Evolutionary conservation across 768 basidiomycete species (phyloP).

Genomic region (Pleurotus djamor): DNA sequence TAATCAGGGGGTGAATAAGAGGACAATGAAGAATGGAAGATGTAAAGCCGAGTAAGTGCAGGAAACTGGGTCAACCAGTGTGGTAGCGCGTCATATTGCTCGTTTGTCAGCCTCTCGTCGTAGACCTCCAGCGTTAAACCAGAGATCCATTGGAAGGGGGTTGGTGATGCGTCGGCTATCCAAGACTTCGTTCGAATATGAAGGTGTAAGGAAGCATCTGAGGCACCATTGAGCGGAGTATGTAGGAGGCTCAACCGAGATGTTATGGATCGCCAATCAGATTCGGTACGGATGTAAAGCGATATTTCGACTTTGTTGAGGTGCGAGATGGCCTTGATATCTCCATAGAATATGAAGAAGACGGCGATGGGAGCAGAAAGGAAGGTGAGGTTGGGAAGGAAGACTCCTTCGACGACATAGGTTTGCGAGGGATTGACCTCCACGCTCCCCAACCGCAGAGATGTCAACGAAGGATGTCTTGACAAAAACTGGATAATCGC

Average conservation of each 20-base stretch:
- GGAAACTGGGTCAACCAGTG: not conserved
- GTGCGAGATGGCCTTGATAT: not conserved
- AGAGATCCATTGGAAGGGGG: not conserved
- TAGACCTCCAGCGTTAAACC: not conserved
- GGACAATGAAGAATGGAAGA: not conserved
- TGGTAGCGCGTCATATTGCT: not conserved
- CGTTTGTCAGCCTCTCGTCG: not conserved
- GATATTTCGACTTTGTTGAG: not conserved
- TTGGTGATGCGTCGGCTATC: not conserved
- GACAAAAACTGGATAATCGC: conserved; percentile 19
- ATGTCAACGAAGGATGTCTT: conserved; percentile 19
- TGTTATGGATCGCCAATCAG: not conserved
- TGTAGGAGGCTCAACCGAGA: not conserved
- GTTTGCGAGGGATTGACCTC: conserved; percentile 4
- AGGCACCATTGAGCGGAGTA: not conserved
- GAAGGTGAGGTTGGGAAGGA: conserved; percentile 14
- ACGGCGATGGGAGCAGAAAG: conserved; percentile 8
- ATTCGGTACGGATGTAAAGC: not conserved
- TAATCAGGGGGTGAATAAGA: too few relatives aligned
- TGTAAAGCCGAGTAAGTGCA: not conserved
- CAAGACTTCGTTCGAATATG: not conserved
- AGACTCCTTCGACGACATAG: conserved; percentile 1
- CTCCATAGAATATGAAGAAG: not conserved
- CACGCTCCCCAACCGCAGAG: conserved; percentile 4
- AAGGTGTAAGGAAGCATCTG: not conserved